Conservation (phyloP, 2,329 filamentous ascomycete genomes). For the Hirsutella thompsonii region DNA sequence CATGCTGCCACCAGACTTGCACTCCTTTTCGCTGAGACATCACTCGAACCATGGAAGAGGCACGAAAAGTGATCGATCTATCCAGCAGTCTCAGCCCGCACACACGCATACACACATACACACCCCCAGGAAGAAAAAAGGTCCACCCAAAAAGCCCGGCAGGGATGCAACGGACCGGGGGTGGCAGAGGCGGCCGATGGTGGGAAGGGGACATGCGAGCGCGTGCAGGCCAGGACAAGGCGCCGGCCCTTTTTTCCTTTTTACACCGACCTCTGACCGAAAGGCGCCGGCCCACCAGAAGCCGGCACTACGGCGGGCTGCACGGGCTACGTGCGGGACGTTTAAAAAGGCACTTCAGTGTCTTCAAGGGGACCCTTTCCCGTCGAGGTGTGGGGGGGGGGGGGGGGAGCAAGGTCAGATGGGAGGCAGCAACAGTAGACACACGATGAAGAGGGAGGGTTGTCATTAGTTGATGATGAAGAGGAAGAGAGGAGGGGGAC, state of each 20-base stretch:
- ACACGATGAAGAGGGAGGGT: not conserved
- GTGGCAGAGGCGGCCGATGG: not conserved
- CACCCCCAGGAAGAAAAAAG: too few species aligned
- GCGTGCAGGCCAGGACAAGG: too few species aligned
- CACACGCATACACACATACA: too few species aligned
- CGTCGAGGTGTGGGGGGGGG: not conserved
- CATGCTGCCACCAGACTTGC: not conserved
- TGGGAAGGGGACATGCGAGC: too few species aligned
- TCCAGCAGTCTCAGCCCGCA: not conserved
- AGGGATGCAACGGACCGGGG: not conserved
- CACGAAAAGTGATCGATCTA: slow-evolving; percentile 1
- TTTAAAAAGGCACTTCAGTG: not conserved
- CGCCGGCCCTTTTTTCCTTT: not conserved
- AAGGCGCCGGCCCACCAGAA: slow-evolving; percentile 4
- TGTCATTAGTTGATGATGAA: not conserved
- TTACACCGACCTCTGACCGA: slow-evolving; percentile 6
- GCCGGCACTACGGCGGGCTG: slow-evolving; percentile 4
- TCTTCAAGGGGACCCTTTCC: not conserved
- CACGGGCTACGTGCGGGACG: not conserved
- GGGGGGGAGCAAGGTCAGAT: not conserved
- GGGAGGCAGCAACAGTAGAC: not conserved
- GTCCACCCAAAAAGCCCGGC: not conserved
- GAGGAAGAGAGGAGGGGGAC: too few species aligned
- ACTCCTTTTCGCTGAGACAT: slow-evolving; percentile 4
- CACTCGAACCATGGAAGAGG: slow-evolving; percentile 4